Base-by-base conservation (phyloP, 2,329 filamentous ascomycete species). In the Trichoderma sp. region DNA sequence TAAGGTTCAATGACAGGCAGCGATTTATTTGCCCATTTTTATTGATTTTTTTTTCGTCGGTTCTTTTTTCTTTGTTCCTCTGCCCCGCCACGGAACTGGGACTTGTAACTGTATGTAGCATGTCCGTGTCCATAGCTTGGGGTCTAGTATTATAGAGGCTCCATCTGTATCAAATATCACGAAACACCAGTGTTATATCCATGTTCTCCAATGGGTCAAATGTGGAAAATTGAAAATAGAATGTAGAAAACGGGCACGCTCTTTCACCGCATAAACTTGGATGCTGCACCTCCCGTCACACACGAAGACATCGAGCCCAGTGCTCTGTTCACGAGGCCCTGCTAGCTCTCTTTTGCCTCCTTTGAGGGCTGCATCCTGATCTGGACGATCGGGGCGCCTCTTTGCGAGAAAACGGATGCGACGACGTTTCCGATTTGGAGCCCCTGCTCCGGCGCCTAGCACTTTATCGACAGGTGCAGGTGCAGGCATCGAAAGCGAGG, bases 291-390 rank as follows among this genome's bases (percentile, higher is more conserved):
- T 65, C 21, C 21, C 24, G 63, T 62, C 68, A 64, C 68, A 63
- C 68, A 21, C 59, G 50, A 24, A 56, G 50, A n/a, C 50, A 56
- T 56, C 35, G 21, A 27, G 8, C 60, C 53, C 31, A 65, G 69
- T 64, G 59, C 60, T 33, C n/a, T 65, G 71, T 73, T 41, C 71
- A 73, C 71, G 71, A 56, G 71, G 71, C 41, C n/a, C 41, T 64
- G 60, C 41, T 73, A 65, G 60, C 71, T 56, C 69, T 68, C 33
- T 67, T 29, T 18, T 67, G 35, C 64, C 63, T 64, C 35, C 4
- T 65, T n/a, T 65, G 60, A 73, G 33, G 60, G 71, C 60, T 75
- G 64, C 63, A 60, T 50, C 56, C 72, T 75, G 72, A 75, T 75
- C 72, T 69, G 53, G 67, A 31, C 62, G 74, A 71, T 75, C 67